Base-by-base conservation (phyloP, 2,329 filamentous ascomycete species). In the Epicoccum sorghinum region DNA sequence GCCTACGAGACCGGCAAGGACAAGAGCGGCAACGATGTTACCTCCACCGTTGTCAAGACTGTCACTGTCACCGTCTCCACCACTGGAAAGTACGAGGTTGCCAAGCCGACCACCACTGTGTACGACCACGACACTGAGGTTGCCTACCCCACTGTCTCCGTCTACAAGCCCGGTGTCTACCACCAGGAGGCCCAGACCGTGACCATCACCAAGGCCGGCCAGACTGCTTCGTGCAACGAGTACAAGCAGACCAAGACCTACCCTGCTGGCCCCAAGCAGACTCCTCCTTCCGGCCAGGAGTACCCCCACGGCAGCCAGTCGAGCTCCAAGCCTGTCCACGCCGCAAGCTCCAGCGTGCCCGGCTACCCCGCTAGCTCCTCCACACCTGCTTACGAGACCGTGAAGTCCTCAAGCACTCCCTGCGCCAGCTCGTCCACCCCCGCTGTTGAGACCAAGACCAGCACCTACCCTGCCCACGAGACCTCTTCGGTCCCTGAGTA, bases 21-120 rank as follows among this genome's bases (percentile, higher is more conserved):
- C 45, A 40, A 49, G 12, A 35, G 47, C 43, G 54, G 54, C 23
- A 52, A 44, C 23, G 54, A 58, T 10, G 54, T 52, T 10, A 69
- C 66, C n/a, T 61, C 66, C 52, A 67, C 64, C 8, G 54, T 70
- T 37, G 59, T 69, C 38, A 49, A 59, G 42, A 64, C 63, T 41
- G 61, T 57, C 33, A 70, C 66, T 33, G 57, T 69, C 38, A 65
- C 57, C 25, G 60, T 58, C 48, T 52, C 59, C 30, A 57, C 47
- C 35, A 60, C 70, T 27, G 69, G 68, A 27, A 59, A 61, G 40
- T 68, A 72, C 62, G 64, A 64, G 38, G 64, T 76, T 52, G 47
- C 58, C 22, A 71, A 73, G 58, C 70, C 72, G 14, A 74, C 73
- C 46, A 58, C 65, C 24, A 72, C 74, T 45, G 40, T 52, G 38